Base-by-base conservation (phyloP, 202 grass and related monocot species). In the Schoenoplectus triqueter region DNA sequence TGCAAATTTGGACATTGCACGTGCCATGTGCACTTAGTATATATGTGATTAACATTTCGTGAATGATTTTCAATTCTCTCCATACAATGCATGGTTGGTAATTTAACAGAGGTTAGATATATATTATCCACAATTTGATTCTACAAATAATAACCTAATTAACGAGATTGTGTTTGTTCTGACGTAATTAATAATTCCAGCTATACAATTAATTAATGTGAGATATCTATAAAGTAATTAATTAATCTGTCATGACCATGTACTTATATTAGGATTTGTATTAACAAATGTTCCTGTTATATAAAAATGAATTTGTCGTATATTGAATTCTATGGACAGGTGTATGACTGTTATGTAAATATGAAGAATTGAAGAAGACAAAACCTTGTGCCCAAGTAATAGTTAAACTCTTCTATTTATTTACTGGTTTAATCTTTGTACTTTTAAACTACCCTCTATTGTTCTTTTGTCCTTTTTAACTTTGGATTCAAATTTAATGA, bases 401-500 rank as follows among this genome's bases (percentile, higher is more conserved):
- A 51, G 42, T 46, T 18, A 71, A 42, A 42, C 14, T n/a, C 67
- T 67, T 73, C 14, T 21, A 4, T 19, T 73, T 19, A 47, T 1
- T 22, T 2, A 1, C 1, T 31, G 31, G 31, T 74, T 54, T 20
- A 74, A 74, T 74, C 68, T 74, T 49, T 8, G 3, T 73, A 69
- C n/a, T n/a, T 45, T 19, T 72, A 7, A 10, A 10, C 7, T 50
- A 20, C 6, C 5, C 47, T 71, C 1, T 49, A 48, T 67, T 4
- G 10, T 40, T 67, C 22, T 70, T 18, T 70, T 70, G 41, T 71
- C 6, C 68, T 48, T 69, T 10, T 42, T 69, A 69, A 44, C 66
- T 14, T 69, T 69, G 66, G 66, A 69, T 69, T 42, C 66, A 10
- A 69, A 6, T 71, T 71, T 8, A 47, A 18, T 71, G 31, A 71